Percentiles rank a stretch among this genome's conserved stretches.
Conservation (phyloP, 2,329 filamentous ascomycete species). For the Ascochyta koolunga region DNA sequence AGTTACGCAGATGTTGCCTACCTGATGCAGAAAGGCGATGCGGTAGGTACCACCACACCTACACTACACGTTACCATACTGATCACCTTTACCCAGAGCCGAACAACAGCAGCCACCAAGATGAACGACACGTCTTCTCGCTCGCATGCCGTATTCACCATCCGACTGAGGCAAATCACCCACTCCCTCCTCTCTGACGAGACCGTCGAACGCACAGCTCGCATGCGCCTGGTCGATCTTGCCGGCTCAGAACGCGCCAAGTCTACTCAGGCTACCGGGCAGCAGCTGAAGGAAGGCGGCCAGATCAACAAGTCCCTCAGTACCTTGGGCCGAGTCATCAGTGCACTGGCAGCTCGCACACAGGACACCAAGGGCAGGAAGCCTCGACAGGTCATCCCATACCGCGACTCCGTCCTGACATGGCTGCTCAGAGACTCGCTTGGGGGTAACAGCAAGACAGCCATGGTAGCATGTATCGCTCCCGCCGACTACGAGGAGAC, state of each 20-base stretch:
- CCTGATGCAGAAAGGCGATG: conserved; percentile 88
- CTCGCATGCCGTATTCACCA: conserved; percentile 96
- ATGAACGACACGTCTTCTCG: conserved; percentile 99
- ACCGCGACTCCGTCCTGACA: conserved; percentile 82
- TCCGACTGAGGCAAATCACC: conserved; percentile 97
- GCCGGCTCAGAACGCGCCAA: conserved; percentile 95
- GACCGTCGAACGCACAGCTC: conserved; percentile 91
- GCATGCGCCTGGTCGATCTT: conserved; percentile 92
- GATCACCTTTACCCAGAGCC: conserved; percentile 57
- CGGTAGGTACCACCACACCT: conserved; percentile 38
- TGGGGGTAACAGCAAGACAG: conserved; percentile 96
- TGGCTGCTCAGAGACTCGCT: conserved; percentile 95
- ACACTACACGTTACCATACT: neutral
- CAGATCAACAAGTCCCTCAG: conserved; percentile 99
- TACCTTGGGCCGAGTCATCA: conserved; percentile 93
- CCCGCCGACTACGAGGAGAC: conserved; percentile 98
- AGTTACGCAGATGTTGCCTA: conserved; percentile 86
- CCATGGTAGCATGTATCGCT: conserved; percentile 98
- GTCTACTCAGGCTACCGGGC: conserved; percentile 91
- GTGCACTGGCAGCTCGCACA: conserved; percentile 77
- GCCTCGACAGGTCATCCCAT: conserved; percentile 76
- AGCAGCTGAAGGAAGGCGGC: conserved; percentile 87
- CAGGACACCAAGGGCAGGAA: conserved; percentile 49
- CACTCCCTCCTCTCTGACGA: conserved; percentile 97
- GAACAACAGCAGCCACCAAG: conserved; percentile 91